Percentiles rank a stretch among this genome's conserved stretches.
Conservation (phyloP, 495 filamentous ascomycete species). For the Astrocystis sublimbata region DNA sequence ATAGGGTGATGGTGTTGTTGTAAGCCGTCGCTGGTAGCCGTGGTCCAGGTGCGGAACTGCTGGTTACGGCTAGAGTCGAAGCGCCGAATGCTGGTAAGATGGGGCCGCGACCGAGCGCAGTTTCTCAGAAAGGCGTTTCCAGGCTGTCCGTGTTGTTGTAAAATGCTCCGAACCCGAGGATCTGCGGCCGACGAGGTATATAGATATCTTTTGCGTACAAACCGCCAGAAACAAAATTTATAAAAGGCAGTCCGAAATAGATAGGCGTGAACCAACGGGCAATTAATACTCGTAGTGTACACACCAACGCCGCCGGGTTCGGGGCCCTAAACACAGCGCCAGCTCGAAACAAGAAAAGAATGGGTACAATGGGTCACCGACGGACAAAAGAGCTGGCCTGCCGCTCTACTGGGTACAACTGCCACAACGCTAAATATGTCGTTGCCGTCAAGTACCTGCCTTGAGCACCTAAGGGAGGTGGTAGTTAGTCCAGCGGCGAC, state of each 20-base stretch:
- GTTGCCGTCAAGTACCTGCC: too few relatives aligned
- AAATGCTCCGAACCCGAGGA: background rate
- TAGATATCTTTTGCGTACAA: too few relatives aligned
- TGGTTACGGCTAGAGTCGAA: background rate
- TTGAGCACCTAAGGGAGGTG: background rate
- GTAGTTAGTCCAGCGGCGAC: background rate
- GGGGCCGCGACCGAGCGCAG: too few relatives aligned
- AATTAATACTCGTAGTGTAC: background rate
- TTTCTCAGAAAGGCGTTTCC: background rate
- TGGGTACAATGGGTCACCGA: too few relatives aligned
- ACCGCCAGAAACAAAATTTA: background rate
- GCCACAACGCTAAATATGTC: background rate
- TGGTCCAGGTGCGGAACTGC: background rate
- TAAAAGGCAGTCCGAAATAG: background rate
- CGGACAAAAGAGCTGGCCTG: background rate
- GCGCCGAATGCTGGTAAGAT: too few relatives aligned
- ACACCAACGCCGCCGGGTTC: constrained; percentile 7
- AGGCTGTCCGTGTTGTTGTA: background rate
- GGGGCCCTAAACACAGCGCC: background rate
- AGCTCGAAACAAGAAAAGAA: background rate
- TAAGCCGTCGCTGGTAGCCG: background rate
- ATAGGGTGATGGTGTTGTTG: background rate
- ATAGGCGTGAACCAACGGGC: background rate
- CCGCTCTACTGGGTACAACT: background rate
- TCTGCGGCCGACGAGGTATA: constrained; percentile 1